Base-by-base conservation (phyloP, 805 yeast genomes). In the Pichia occidentalis region DNA sequence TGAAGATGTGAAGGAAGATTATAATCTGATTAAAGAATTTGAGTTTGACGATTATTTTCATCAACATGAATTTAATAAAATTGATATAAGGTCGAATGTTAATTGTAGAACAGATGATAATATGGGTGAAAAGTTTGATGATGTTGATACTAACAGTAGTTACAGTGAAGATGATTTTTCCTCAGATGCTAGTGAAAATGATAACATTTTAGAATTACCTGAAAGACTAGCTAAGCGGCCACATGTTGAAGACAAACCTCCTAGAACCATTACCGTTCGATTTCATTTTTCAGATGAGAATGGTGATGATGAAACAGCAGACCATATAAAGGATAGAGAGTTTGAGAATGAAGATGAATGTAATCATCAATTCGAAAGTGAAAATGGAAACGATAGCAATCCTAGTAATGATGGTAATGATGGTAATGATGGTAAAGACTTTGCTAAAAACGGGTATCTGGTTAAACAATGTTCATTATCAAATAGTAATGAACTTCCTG, bases 1-100 rank as follows among this genome's bases (percentile, higher is more conserved):
- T 45, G 65, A 64, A 42, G 79, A 73, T 47, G 30, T 60, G 1
- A 48, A 50, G 18, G 42, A 52, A 1, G 52, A 52, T 32, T 59
- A 57, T 36, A 56, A 59, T 35, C 36, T 59, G 28, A 53, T 51
- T 25, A 41, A 47, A 21, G 45, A 42, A 8, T 57, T 56, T 33
- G 32, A 41, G 11, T 52, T 53, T 37, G 42, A 50, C 32, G 60
- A 59, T 34, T 47, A 46, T 12, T 52, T 56, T 29, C 27, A 45
- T 18, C 44, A 52, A 3, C 36, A 40, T 20, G 58, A 53, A 14
- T 42, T 24, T 25, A 45, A 46, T 7, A 48, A 47, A 40, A 59
- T 59, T 34, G 57, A 54, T 34, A 59, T 59, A 21, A 42, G 45
- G 29, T 37, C 54, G 7, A 29, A 36, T 11, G 29, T 25, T 8